Percentiles rank a stretch among this genome's conserved stretches.
These are phyloP conservation scores for Pleurotus salmoneostramineus DNA, from an alignment of 768 basidiomycete genomes.

Conservation along the genomic window DNA sequence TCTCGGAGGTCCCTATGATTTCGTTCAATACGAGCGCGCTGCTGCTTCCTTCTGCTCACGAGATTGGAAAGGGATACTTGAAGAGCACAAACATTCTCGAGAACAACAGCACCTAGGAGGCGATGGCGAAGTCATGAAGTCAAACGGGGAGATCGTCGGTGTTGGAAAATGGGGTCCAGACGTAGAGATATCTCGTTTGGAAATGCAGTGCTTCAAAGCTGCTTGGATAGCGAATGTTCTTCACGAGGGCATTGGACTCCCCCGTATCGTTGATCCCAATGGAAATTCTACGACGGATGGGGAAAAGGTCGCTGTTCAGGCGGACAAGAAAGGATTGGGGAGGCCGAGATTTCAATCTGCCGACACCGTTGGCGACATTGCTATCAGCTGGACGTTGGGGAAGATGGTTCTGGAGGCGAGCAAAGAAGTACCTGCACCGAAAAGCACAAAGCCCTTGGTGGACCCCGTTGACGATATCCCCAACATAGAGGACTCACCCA, in stretches of 20 bases:
- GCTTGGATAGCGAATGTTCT: conserved; percentile 97
- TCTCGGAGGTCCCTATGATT: conserved; percentile 92
- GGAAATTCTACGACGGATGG: conserved; percentile 72
- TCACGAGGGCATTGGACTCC: conserved; percentile 94
- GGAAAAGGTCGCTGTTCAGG: conserved; percentile 70
- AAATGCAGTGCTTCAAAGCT: conserved; percentile 99
- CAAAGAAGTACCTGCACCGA: conserved; percentile 63
- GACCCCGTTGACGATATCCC: conserved; percentile 72
- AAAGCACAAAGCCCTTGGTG: conserved; percentile 50
- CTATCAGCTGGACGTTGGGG: conserved; percentile 96
- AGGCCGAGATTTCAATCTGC: conserved; percentile 86
- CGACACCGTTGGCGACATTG: conserved; percentile 89
- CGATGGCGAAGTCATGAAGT: conserved; percentile 58
- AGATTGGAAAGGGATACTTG: conserved; percentile 74
- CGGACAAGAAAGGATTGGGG: conserved; percentile 79
- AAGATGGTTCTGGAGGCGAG: conserved; percentile 99
- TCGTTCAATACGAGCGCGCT: conserved; percentile 92
- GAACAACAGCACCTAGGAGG: conserved; percentile 46
- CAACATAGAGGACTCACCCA: conserved; percentile 43
- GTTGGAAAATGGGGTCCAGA: conserved; percentile 66
- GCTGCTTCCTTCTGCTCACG: conserved; percentile 81
- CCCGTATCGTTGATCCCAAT: conserved; percentile 81
- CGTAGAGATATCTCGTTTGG: conserved; percentile 79
- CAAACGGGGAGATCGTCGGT: conserved; percentile 57
- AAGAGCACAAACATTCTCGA: conserved; percentile 57